Conservation (phyloP, 2,329 filamentous ascomycete genomes). For the Plectosphaerella plurivora region DNA sequence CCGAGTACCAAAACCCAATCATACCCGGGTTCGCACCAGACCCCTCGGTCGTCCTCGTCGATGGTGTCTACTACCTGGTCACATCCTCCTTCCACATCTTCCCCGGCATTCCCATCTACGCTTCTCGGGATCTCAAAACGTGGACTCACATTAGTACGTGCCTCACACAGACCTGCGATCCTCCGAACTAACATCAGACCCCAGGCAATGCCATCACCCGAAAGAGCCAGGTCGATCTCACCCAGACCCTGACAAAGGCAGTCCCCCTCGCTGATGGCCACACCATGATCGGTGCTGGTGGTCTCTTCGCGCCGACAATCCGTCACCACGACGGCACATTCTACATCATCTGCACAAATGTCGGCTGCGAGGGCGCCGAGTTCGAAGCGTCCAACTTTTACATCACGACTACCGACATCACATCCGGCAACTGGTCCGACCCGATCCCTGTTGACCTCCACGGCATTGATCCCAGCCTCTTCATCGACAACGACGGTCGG, state of each 20-base stretch:
- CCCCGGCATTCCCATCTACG: constrained; percentile 40
- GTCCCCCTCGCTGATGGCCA: constrained; percentile 6
- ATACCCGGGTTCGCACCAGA: constrained; percentile 26
- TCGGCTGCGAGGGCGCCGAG: background rate
- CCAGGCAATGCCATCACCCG: constrained; percentile 7
- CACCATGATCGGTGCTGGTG: constrained; percentile 5
- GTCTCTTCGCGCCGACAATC: constrained; percentile 18
- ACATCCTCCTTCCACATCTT: constrained; percentile 59
- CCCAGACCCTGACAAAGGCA: background rate
- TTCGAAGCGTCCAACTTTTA: constrained; percentile 12
- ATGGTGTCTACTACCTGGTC: constrained; percentile 30
- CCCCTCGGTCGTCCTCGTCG: constrained; percentile 20
- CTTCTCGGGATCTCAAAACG: constrained; percentile 24
- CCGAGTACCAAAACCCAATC: constrained; percentile 18
- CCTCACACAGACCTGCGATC: background rate
- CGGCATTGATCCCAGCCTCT: constrained; percentile 32
- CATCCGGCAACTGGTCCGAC: constrained; percentile 17
- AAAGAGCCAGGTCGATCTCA: constrained; percentile 3
- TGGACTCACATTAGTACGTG: constrained; percentile 22
- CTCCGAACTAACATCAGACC: background rate
- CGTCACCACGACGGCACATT: constrained; percentile 14
- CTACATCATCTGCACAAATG: constrained; percentile 19
- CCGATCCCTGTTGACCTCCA: constrained; percentile 25
- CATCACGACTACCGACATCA: constrained; percentile 15
- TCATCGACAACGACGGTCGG: constrained; percentile 36